phyloP scores from a whole-genome alignment of 1,284 basidiomycete species.

The Heterobasidion irregulare region DNA sequence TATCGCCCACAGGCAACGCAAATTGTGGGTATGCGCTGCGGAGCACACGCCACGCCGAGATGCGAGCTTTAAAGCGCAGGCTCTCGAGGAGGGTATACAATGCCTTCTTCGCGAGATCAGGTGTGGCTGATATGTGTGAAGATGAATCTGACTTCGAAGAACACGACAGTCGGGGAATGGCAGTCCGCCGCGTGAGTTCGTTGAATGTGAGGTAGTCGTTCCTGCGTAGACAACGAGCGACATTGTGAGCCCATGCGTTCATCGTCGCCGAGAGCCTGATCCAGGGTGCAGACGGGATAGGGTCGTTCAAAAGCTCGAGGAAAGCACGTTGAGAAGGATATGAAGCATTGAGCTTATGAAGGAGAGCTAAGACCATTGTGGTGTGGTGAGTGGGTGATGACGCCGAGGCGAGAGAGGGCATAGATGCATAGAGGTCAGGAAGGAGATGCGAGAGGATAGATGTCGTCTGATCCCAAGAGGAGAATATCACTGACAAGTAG shows the following conservation, averaged over 20 bases:
- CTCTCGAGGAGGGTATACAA: conserved; percentile 34
- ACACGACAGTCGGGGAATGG: conserved; percentile 5
- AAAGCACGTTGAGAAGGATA: conserved; percentile 1
- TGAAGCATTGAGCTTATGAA: neutral
- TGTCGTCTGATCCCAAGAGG: conserved; percentile 44
- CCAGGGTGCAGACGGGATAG: neutral
- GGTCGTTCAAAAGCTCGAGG: neutral
- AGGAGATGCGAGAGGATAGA: conserved; percentile 50
- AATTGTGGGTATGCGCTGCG: conserved; percentile 60
- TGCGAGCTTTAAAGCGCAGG: conserved; percentile 40
- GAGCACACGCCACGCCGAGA: conserved; percentile 50
- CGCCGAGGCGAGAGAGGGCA: neutral
- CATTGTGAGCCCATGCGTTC: neutral
- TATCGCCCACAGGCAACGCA: conserved; percentile 21
- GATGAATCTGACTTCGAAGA: neutral
- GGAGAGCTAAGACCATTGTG: neutral
- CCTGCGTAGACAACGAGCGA: conserved; percentile 4
- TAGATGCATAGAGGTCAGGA: conserved; percentile 31
- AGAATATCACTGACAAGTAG: conserved; percentile 49
- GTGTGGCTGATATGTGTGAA: neutral
- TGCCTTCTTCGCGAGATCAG: conserved; percentile 30
- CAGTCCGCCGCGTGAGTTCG: conserved; percentile 13
- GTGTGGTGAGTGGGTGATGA: neutral
- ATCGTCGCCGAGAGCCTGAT: neutral
- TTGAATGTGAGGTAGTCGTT: neutral